Evolutionary conservation across 768 basidiomycete species (phyloP), one percentile per base, ranked within the genome.

Genomic region (Lentinula guzmanii): DNA sequence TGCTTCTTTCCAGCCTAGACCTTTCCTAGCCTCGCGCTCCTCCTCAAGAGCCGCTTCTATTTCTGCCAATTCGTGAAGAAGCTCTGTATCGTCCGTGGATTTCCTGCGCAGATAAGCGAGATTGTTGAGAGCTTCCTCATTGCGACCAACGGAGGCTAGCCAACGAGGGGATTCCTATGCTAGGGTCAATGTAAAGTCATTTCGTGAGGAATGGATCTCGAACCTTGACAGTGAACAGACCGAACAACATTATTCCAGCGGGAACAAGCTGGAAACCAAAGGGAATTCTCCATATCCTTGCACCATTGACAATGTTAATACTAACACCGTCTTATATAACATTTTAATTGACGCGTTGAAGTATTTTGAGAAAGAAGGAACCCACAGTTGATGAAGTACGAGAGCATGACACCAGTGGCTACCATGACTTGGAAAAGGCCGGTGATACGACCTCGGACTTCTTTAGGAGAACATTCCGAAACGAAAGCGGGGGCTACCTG

Each of bases 391-490:
- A 91, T 79, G 70, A 90, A 91, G 72, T 91, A 92, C 0, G 87
- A 90, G 10, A 9, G 41, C n/a, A 48, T 28, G 13, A 33, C 13
- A n/a, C 52, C 93, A 54, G 84, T 52, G 55, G 73, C 31, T 41
- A 83, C 91, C 83, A 91, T 87, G 71, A 95, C 85, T 71, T 94
- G 93, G 80, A 93, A 93, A 35, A 90, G 68, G 48, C 92, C 91
- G 0, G 90, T 93, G 65, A 94, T 91, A 53, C 90, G 81, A 5
- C 92, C 93, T 63, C 93, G 87, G 5, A 93, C 89, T 21, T 91
- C 80, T 70, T 93, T 95, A 5, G 94, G 94, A 2, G 87, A 81
- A 70, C 91, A 93, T 71, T 95, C 94, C 9, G 90, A 87, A 21
- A 94, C 91, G 68, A 85, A 95, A 0, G 91, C 86, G 5, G 93